Evolutionary conservation across 495 filamentous ascomycete species (phyloP), one percentile per base, ranked within the genome.

Genomic region (Extremus antarcticus): DNA sequence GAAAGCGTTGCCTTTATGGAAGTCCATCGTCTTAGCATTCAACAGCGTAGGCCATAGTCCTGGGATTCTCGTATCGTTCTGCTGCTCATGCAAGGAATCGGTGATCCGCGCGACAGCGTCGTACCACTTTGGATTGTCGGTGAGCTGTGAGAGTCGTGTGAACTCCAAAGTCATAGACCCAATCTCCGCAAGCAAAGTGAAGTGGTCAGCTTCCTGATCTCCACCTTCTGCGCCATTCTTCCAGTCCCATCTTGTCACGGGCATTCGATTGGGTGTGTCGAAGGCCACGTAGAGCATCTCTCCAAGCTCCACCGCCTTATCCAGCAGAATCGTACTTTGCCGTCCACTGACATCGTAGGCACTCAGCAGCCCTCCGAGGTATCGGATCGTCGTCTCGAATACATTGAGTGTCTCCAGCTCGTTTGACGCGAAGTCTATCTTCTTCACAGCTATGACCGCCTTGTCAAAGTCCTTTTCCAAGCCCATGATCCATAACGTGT

Each of bases 401-500:
- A 67, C 61, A 48, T 71, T 71, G 29, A 71, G 54, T 11, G 49
- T 55, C 17, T 60, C 57, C n/a, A 39, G 17, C 0, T 53, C 57
- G 9, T 57, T 51, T 13, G 69, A 73, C 1, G 67, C 72, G 51
- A 83, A 82, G 53, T 83, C 78, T 38, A 84, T 79, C 13, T 70
- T 61, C 2, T 74, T 65, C 25, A 78, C 63, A 19, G 76, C 78
- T 17, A 69, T 63, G 51, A 84, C 72, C 35, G 82, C 80, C 22
- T 76, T 68, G 40, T 81, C 71, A 48, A 84, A 80, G 38, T 85
- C 82, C 1, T 77, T 68, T 15, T 74, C 72, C 64, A 85, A 55
- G 0, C 71, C 80, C 79, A 84, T 81, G 25, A 85, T 81, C 66
- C 80, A 72, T 1, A 85, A 68, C 2, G 79, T 78, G 68, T 85